These are phyloP conservation scores for Prosopis cineraria DNA, from an alignment of 306 rosid species.

Conservation along the genomic window DNA sequence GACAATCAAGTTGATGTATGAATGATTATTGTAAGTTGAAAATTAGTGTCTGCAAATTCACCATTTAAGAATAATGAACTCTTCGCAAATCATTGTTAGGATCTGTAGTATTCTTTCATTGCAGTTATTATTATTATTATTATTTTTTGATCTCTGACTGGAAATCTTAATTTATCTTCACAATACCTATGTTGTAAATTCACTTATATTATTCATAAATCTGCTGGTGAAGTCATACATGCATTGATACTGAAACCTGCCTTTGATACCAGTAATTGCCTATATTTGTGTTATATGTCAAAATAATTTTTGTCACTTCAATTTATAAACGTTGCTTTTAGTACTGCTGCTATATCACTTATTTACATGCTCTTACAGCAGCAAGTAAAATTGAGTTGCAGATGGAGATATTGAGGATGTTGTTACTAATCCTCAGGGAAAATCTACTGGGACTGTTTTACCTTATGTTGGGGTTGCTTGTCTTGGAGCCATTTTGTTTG, in stretches of 20 bases:
- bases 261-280: conserved; percentile 8
- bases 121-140: too few species aligned
- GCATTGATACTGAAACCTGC: neutral
- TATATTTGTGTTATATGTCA: conserved; percentile 1
- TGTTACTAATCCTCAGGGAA: conserved; percentile 53
- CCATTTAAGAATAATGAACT: neutral
- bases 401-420: conserved; percentile 72
- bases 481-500: conserved; percentile 91
- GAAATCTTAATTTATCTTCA: neutral
- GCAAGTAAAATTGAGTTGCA: conserved; percentile 41
- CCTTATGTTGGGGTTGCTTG: conserved; percentile 96
- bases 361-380: conserved; percentile 29
- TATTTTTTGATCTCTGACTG: neutral
- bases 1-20: conserved; percentile 14
- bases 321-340: conserved; percentile 4
- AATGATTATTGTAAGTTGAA: conserved; percentile 12
- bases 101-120: conserved; percentile 2
- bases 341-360: conserved; percentile 11
- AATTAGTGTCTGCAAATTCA: conserved; percentile 7
- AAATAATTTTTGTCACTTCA: conserved; percentile 2
- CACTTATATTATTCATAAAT: neutral
- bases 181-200: neutral
- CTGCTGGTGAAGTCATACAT: conserved; percentile 9
- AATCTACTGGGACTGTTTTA: conserved; percentile 81
- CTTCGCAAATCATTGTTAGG: conserved; percentile 6